Percentiles rank a stretch among this genome's conserved stretches.
Evolutionary conservation across 768 basidiomycete species (phyloP).

Genomic region (Tulasnella sp.): DNA sequence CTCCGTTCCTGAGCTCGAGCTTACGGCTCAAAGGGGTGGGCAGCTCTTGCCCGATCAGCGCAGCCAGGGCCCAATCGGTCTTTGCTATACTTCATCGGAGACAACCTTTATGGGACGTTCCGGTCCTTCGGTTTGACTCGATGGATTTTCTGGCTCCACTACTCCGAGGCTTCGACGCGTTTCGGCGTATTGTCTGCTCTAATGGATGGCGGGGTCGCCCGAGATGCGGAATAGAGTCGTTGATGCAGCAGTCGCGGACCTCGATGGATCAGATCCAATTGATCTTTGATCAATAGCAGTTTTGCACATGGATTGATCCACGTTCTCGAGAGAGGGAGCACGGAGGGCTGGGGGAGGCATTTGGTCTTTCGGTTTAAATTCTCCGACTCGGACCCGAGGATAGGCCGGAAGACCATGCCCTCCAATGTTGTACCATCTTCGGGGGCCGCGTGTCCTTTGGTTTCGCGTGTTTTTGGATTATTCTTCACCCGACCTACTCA

Average conservation of each 20-base stretch:
- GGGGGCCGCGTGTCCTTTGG: neutral
- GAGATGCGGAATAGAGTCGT: neutral
- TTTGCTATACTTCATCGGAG: neutral
- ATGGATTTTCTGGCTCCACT: slow-evolving; percentile 9
- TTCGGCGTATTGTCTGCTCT: slow-evolving; percentile 2
- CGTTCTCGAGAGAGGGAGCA: neutral
- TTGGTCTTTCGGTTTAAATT: neutral
- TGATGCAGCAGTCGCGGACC: neutral
- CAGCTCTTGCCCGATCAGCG: slow-evolving; percentile 9
- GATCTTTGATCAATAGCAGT: neutral
- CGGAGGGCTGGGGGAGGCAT: neutral
- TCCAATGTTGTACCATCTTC: slow-evolving; percentile 6
- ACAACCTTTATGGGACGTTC: neutral
- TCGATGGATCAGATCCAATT: neutral
- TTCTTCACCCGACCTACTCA: neutral
- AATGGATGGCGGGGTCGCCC: neutral
- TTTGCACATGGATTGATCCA: neutral
- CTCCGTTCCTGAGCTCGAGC: slow-evolving; percentile 18
- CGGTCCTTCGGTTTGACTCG: neutral
- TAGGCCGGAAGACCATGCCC: neutral
- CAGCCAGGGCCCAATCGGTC: neutral
- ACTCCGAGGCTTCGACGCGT: slow-evolving; percentile 13
- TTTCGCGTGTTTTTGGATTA: neutral
- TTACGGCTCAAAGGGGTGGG: neutral
- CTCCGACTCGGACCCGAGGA: slow-evolving; percentile 3